phyloP scores from a whole-genome alignment of 2,329 filamentous ascomycete species.

The Aspergillus sclerotialis region DNA sequence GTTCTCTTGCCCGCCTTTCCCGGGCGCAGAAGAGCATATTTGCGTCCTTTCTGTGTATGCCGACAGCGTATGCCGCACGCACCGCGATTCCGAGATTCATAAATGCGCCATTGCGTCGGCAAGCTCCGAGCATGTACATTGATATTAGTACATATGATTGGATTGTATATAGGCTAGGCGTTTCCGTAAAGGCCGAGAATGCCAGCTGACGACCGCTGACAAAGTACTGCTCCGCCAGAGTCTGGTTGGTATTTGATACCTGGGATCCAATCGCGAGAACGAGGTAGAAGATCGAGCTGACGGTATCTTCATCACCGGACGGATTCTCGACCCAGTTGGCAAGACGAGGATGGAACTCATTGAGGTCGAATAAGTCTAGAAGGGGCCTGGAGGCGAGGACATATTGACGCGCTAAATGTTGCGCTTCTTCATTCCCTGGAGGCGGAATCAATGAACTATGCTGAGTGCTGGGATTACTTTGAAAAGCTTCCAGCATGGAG shows the following conservation, averaged over 20 bases:
- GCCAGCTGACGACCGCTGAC: conserved; percentile 39
- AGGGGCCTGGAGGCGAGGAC: conserved; percentile 42
- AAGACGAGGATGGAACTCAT: conserved; percentile 36
- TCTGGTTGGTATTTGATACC: conserved; percentile 32
- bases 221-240: conserved; percentile 42
- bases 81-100: conserved; percentile 48
- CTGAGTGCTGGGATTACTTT: conserved; percentile 21
- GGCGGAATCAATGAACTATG: conserved; percentile 20
- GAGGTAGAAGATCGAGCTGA: conserved; percentile 44
- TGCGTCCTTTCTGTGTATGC: conserved; percentile 46
- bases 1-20: conserved; percentile 37
- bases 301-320: conserved; percentile 32
- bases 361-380: conserved; percentile 43
- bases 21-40: conserved; percentile 43
- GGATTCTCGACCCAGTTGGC: conserved; percentile 32
- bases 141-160: conserved; percentile 47
- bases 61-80: conserved; percentile 46
- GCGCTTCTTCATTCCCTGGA: conserved; percentile 33
- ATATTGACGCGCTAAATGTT: conserved; percentile 37
- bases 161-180: conserved; percentile 45
- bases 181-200: conserved; percentile 41
- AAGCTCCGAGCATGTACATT: conserved; percentile 46
- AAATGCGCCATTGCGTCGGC: conserved; percentile 47
- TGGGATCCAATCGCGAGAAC: conserved; percentile 46
- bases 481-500: conserved; percentile 37